Conservation (phyloP, 768 basidiomycete species). For the Russula vinacea region DNA sequence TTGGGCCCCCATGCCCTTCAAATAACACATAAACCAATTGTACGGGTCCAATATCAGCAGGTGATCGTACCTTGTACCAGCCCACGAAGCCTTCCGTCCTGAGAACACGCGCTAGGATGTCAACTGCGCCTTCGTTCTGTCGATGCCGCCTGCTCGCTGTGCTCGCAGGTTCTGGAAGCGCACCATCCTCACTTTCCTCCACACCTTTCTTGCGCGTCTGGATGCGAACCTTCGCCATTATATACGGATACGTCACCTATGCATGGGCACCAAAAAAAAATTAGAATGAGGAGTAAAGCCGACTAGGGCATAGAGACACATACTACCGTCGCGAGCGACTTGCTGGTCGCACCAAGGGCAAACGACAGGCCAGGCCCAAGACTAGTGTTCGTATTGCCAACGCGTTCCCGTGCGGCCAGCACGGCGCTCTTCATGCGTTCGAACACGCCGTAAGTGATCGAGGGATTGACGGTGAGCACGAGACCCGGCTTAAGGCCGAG, state of each 20-base stretch:
- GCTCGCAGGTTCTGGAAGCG: slow-evolving; percentile 39
- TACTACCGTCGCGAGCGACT: slow-evolving; percentile 93
- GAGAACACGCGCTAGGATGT: slow-evolving; percentile 69
- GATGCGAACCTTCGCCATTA: slow-evolving; percentile 94
- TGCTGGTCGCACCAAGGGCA: slow-evolving; percentile 85
- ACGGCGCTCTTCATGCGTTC: slow-evolving; percentile 83
- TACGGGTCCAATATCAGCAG: slow-evolving; percentile 1
- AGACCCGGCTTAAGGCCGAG: slow-evolving; percentile 87
- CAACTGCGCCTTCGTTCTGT: slow-evolving; percentile 69
- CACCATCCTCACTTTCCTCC: slow-evolving; percentile 44
- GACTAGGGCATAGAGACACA: slow-evolving; percentile 34
- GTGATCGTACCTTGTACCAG: slow-evolving; percentile 81
- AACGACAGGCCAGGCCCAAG: slow-evolving; percentile 79
- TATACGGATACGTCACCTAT: slow-evolving; percentile 92
- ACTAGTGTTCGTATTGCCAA: slow-evolving; percentile 46
- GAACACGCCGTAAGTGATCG: slow-evolving; percentile 94
- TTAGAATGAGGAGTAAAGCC: not conserved
- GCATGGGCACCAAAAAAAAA: not conserved
- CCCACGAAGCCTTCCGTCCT: slow-evolving; percentile 78
- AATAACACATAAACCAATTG: not conserved
- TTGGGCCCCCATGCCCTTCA: slow-evolving; percentile 92
- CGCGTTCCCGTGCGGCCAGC: slow-evolving; percentile 51
- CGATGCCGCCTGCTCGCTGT: slow-evolving; percentile 37
- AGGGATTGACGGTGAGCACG: slow-evolving; percentile 95
- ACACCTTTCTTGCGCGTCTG: slow-evolving; percentile 73